Evolutionary conservation across 2,329 filamentous ascomycete species (phyloP).

Genomic region (Calycina herbarum): DNA sequence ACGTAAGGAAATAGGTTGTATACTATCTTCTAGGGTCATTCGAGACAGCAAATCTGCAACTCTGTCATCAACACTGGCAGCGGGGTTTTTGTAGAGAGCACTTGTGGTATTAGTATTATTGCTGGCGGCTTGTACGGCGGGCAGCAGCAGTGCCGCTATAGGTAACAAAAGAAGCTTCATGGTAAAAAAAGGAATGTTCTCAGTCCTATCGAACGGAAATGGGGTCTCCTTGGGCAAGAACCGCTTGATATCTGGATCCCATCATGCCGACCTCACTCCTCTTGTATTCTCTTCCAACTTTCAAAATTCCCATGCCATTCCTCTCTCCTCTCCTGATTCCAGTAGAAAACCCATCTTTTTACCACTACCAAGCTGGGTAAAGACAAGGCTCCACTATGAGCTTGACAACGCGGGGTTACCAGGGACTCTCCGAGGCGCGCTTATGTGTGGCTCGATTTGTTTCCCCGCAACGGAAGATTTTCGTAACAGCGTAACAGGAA

Average conservation of each 20-base stretch:
- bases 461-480: slow-evolving; percentile 7
- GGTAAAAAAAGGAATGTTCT: background rate
- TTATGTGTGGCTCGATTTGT: slow-evolving; percentile 2
- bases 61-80: slow-evolving; percentile 61
- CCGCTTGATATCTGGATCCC: background rate
- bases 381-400: background rate
- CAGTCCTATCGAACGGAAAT: background rate
- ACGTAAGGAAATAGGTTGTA: background rate
- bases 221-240: background rate
- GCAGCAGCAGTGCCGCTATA: background rate
- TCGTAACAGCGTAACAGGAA: slow-evolving; percentile 5
- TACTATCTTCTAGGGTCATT: slow-evolving; percentile 71
- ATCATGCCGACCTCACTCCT: background rate
- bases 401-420: background rate
- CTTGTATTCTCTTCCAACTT: background rate
- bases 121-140: slow-evolving; percentile 1
- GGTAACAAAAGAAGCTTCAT: background rate
- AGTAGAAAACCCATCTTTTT: background rate
- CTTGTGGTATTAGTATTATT: slow-evolving; percentile 16
- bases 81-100: slow-evolving; percentile 63
- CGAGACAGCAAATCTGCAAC: slow-evolving; percentile 66
- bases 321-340: background rate
- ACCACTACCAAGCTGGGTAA: background rate
- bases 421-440: slow-evolving; percentile 2
- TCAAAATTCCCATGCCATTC: background rate